A percentile compares a stretch with the other conserved stretches of the same genome.
Conservation (phyloP, 2,329 filamentous ascomycete genomes). For the Alternaria sp. region DNA sequence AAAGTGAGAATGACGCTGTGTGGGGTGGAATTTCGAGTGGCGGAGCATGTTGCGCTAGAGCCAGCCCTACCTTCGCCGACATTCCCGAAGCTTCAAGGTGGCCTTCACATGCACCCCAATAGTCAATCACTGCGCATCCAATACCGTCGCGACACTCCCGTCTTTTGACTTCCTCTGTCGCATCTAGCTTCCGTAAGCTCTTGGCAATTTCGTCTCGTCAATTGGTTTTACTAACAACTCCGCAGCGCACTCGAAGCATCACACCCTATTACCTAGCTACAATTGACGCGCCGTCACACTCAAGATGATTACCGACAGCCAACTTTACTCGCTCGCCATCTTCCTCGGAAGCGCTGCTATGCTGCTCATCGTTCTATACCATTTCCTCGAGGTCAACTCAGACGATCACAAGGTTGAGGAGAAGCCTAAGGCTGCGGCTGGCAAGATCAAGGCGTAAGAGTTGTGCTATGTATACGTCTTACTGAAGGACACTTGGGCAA, state of each 20-base stretch:
- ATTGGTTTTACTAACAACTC: constrained; percentile 22
- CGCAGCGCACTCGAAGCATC: constrained; percentile 22
- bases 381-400: constrained; percentile 96
- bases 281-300: constrained; percentile 40
- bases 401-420: constrained; percentile 56
- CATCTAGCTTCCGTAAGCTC: constrained; percentile 10
- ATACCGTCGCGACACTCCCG: constrained; percentile 14
- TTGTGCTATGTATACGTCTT: not conserved
- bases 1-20: constrained; percentile 50
- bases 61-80: constrained; percentile 24
- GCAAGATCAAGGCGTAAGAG: constrained; percentile 38
- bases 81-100: constrained; percentile 36
- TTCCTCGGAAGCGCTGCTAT: constrained; percentile 90
- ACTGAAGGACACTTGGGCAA: not conserved
- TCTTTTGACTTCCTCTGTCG: not conserved
- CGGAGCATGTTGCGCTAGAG: constrained; percentile 24
- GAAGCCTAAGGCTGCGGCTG: constrained; percentile 38
- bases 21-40: constrained; percentile 37
- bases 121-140: constrained; percentile 14
- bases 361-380: constrained; percentile 92
- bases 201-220: not conserved
- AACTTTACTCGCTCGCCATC: constrained; percentile 90
- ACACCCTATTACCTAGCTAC: constrained; percentile 16
- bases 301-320: constrained; percentile 92
- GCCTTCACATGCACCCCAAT: constrained; percentile 26